Evolutionary conservation across 495 filamentous ascomycete species (phyloP), one percentile per base, ranked within the genome.

Genomic region (Penicillium riverlandense): DNA sequence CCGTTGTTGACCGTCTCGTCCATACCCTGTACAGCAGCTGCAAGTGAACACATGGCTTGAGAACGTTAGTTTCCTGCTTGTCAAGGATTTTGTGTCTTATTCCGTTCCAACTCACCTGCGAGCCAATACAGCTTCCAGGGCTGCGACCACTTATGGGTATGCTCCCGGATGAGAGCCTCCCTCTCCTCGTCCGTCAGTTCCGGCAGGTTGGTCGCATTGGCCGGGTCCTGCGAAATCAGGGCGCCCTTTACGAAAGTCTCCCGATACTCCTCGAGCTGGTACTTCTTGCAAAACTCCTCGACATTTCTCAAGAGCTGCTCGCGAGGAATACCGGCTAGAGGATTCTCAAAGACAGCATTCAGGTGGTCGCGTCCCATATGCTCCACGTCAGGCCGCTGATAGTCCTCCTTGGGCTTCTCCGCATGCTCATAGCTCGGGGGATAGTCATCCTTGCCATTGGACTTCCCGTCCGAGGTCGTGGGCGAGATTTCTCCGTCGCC

Each of bases 1-100:
- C 84, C 86, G 48, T 88, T 90, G 53, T 86, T 83, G 46, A 86
- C 85, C 0, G 85, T 88, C 57, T 91, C 84, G 49, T 88, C 82
- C 82, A 79, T 78, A 6, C 77, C 77, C 54, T 84, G 79, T 5
- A 78, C 74, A 30, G 72, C 76, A 7, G 78, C 77, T 10, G 66
- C 71, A 1, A 75, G 46, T 1, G 70, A 71, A 44, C 68, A 74
- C 62, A 74, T 59, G 28, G 58, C 65, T 61, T 7, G 16, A 11
- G 12, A 12, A 34, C 9, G 32, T 34, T 10, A 34, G 32, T 22
- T 22, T 22, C 22, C 22, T 0, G 22, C 22, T 22, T 22, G 4
- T 22, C 22, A 22, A 4, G 22, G 4, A 0, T 4, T 22, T 6
- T 22, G 22, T 22, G 2, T 22, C 6, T 6, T 6, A 22, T 3